Evolutionary conservation across 768 basidiomycete species (phyloP), one percentile per base, ranked within the genome.

Genomic region (Dentipellis fragilis): DNA sequence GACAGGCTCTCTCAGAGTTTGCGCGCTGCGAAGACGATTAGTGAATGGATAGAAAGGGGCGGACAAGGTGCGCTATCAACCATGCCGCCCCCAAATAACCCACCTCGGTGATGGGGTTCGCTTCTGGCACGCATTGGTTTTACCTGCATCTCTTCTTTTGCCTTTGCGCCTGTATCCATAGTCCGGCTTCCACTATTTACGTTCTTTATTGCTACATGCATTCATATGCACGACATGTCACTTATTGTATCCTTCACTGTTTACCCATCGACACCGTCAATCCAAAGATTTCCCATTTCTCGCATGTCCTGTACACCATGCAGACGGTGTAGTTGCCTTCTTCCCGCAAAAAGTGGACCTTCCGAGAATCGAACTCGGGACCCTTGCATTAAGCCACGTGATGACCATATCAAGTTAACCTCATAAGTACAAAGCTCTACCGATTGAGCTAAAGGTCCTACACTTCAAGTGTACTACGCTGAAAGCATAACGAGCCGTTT

Each of bases 361-460:
- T 75, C 76, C 76, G 78, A 78, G 76, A 75, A 75, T 78, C 75
- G 76, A 78, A 78, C 76, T 78, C 78, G 76, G 77, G 77, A 79
- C 76, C 76, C 76, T 79, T 79, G 76, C 76, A 78, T 78, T n/a
- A 29, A 29, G 29, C 29, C 29, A 29, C 29, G 29, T 29, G 29
- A 29, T 29, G 29, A 29, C 29, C n/a, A 49, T 16, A 40, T 53
- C 10, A 55, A 56, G 65, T 64, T 71, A 78, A 72, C 76, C 76
- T 64, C 77, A 78, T 78, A 78, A 78, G 76, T 78, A 78, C 76
- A 79, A 78, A 75, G 76, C 76, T 79, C 76, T 78, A 77, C 76
- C 76, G 67, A 78, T 75, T 78, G 76, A 79, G 76, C 76, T 78
- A 78, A 76, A 75, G 78, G 76, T 71, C 73, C 63, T 61, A 55